A percentile compares a stretch with the other conserved stretches of the same genome.
Evolutionary conservation across 495 filamentous ascomycete species (phyloP).

Genomic region (Hypoxylon lienhwacheense): DNA sequence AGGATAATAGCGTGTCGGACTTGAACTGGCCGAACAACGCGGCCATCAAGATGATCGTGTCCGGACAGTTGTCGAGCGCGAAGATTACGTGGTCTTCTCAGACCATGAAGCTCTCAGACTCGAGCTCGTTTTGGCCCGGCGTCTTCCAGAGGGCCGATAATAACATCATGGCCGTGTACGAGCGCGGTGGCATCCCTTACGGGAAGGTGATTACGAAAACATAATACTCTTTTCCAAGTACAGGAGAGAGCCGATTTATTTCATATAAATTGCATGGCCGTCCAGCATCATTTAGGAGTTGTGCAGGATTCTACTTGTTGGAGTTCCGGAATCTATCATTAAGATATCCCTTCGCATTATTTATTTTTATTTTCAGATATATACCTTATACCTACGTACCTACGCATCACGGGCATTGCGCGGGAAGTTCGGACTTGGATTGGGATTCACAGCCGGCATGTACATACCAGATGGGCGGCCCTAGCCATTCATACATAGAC

Average conservation of each 20-base stretch:
- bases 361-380: not conserved
- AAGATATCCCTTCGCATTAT: constrained; percentile 17
- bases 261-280: not conserved
- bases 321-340: constrained; percentile 7
- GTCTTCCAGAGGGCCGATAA: constrained; percentile 6
- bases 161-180: constrained; percentile 27
- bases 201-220: constrained; percentile 10
- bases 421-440: not conserved
- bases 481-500: no score
- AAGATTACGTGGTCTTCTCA: constrained; percentile 14
- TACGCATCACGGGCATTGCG: not conserved
- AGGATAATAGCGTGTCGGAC: constrained; percentile 40
- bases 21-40: constrained; percentile 30
- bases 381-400: not conserved
- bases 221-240: no score
- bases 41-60: constrained; percentile 35
- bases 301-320: not conserved
- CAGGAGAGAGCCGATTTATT: not conserved
- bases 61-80: constrained; percentile 7
- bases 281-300: not conserved
- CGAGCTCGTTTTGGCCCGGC: constrained; percentile 27
- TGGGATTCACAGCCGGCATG: no score
- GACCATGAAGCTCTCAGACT: constrained; percentile 11
- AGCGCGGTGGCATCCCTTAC: constrained; percentile 20
- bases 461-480: no score